phyloP scores from a whole-genome alignment of 257 asterid species.

The Cordia subcordata region DNA sequence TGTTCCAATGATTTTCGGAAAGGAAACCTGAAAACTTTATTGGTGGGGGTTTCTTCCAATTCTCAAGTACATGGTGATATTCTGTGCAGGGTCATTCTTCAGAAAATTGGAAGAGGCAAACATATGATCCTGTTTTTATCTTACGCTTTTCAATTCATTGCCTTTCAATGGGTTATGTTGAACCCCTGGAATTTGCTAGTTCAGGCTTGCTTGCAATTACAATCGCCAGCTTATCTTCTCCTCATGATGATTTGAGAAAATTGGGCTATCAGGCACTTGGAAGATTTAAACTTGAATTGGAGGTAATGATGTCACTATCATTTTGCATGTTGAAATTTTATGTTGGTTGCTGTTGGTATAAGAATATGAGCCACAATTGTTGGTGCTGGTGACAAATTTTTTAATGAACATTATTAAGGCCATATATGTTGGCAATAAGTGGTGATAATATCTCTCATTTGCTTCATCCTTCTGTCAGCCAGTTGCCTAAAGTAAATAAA shows the following conservation, averaged over 20 bases:
- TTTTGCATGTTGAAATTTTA: constrained; percentile 3
- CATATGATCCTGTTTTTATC: constrained; percentile 83
- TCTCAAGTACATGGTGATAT: constrained; percentile 8
- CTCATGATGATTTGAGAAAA: constrained; percentile 64
- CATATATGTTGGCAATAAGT: no score
- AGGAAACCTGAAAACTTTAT: background rate
- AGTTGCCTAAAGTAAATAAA: no score
- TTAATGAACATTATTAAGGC: no score
- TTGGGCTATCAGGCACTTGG: constrained; percentile 74
- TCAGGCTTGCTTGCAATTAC: constrained; percentile 82
- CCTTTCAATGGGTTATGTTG: constrained; percentile 66
- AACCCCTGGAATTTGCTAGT: constrained; percentile 84
- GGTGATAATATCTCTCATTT: no score
- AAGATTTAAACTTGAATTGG: constrained; percentile 56
- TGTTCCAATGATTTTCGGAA: background rate
- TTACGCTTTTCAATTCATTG: constrained; percentile 73
- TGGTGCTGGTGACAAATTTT: no score
- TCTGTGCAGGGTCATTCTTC: constrained; percentile 39
- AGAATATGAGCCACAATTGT: no score
- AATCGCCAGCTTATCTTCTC: constrained; percentile 76
- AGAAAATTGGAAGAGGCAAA: constrained; percentile 36
- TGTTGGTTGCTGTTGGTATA: constrained; percentile 1
- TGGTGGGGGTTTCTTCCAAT: constrained; percentile 4
- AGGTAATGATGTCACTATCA: constrained; percentile 41
- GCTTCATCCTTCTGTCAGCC: no score